A percentile compares a stretch with the other conserved stretches of the same genome.
These are phyloP conservation scores for Cyclotella kingstonii DNA, from an alignment of 108 stramenopile genomes.

Conservation along the genomic window DNA sequence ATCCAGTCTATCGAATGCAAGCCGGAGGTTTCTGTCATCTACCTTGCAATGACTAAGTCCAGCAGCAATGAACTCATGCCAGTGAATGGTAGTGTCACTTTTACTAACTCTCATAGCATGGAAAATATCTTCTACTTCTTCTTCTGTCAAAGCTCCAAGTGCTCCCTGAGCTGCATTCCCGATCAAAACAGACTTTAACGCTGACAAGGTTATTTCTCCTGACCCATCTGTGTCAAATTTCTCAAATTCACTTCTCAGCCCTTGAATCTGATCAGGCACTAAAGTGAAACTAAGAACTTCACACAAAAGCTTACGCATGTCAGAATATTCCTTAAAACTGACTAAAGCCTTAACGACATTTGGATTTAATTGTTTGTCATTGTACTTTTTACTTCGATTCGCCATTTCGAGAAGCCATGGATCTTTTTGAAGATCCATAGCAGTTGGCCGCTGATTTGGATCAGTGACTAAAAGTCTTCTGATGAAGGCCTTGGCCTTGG, in stretches of 20 bases:
- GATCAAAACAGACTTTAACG: slow-evolving; percentile 60
- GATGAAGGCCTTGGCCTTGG: slow-evolving; percentile 70
- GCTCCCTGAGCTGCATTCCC: slow-evolving; percentile 62
- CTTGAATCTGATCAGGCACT: slow-evolving; percentile 77
- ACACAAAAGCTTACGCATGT: slow-evolving; percentile 76
- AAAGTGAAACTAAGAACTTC: slow-evolving; percentile 84
- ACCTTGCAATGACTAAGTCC: slow-evolving; percentile 75
- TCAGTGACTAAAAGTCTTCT: slow-evolving; percentile 55
- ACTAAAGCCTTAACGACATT: slow-evolving; percentile 64
- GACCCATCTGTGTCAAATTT: slow-evolving; percentile 73
- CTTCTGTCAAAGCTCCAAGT: slow-evolving; percentile 65
- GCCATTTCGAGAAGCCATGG: slow-evolving; percentile 60
- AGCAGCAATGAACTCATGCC: slow-evolving; percentile 87
- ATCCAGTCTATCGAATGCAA: slow-evolving; percentile 86
- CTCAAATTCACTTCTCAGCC: slow-evolving; percentile 74
- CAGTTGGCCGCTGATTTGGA: slow-evolving; percentile 66
- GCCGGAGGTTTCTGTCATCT: slow-evolving; percentile 75
- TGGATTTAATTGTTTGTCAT: slow-evolving; percentile 54
- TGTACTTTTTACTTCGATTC: slow-evolving; percentile 18
- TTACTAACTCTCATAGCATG: slow-evolving; percentile 62
- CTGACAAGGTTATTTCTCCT: slow-evolving; percentile 69
- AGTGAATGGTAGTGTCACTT: slow-evolving; percentile 67
- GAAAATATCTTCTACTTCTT: slow-evolving; percentile 75
- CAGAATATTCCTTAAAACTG: slow-evolving; percentile 73
- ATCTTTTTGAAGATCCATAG: slow-evolving; percentile 62